A percentile compares a stretch with the other conserved stretches of the same genome.
These are phyloP conservation scores for Acephala macrosclerotiorum DNA, from an alignment of 2,329 filamentous ascomycete genomes.

Conservation along the genomic window DNA sequence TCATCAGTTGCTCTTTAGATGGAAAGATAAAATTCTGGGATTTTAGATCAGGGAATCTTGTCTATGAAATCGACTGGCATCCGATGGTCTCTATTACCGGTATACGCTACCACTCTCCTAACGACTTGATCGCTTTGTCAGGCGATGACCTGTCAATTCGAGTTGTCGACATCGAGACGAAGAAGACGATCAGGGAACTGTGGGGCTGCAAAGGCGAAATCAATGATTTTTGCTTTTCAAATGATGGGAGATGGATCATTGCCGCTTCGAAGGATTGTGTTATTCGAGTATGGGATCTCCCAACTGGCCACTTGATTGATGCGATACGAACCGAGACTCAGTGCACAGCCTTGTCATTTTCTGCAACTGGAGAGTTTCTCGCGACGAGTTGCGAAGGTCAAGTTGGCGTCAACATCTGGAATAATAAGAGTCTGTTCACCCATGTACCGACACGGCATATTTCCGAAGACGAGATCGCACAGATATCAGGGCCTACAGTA, in stretches of 20 bases:
- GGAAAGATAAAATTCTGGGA: constrained; percentile 99
- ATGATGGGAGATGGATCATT: constrained; percentile 92
- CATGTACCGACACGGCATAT: constrained; percentile 88
- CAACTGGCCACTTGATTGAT: constrained; percentile 94
- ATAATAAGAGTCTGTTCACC: constrained; percentile 89
- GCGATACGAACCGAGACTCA: constrained; percentile 81
- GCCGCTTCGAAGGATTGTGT: constrained; percentile 83
- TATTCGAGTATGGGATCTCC: constrained; percentile 91
- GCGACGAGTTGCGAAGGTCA: constrained; percentile 84
- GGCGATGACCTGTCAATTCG: constrained; percentile 90
- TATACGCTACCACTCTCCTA: constrained; percentile 82
- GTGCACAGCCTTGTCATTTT: constrained; percentile 88
- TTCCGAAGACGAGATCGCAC: constrained; percentile 74
- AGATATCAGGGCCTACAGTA: constrained; percentile 72
- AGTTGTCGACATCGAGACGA: constrained; percentile 89
- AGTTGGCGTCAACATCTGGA: constrained; percentile 94
- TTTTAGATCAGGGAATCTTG: constrained; percentile 80
- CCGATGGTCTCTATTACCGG: constrained; percentile 77
- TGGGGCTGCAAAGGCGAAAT: constrained; percentile 80
- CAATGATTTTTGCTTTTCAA: constrained; percentile 88
- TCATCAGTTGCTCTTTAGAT: constrained; percentile 88
- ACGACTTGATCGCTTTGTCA: constrained; percentile 85
- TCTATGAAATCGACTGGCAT: constrained; percentile 85
- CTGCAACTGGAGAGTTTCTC: constrained; percentile 89
- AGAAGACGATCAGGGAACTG: constrained; percentile 89